Evolutionary conservation across 2,329 filamentous ascomycete species (phyloP), one percentile per base, ranked within the genome.

Genomic region (Trematosphaeria pertusa): DNA sequence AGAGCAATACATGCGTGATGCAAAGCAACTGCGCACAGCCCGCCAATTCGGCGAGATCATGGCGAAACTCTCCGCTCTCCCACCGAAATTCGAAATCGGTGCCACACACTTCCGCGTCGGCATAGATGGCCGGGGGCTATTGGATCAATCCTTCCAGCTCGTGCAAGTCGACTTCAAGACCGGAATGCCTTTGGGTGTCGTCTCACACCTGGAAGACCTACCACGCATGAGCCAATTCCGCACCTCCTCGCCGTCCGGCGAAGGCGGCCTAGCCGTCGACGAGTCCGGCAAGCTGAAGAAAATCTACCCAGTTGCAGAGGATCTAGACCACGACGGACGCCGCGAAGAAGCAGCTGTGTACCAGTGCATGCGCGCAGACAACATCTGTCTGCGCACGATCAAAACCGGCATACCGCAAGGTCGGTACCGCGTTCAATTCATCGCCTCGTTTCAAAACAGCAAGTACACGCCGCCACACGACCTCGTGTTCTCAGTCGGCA

Each of bases 101-200:
- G 58, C 70, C 5, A 60, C 54, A 0, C 52, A 64, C 11, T 73
- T 73, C 50, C 45, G 56, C 5, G 50, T 69, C 18, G 71, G 70
- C 9, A 65, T 73, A 28, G 45, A 60, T 1, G 67, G 67, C 2
- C 48, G 50, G 9, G 69, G 62, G 5, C 48, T 71, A 8, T 52
- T 63, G 1, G 63, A 69, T 18, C 53, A 65, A 17, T 48, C 50
- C n/a, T 73, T 71, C 51, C 41, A 54, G 2, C 55, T 66, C 17
- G 56, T 65, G 1, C 61, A 73, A 40, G 55, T 73, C 9, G 71
- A 73, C 37, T 72, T 72, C 53, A 72, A 72, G 48, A 73, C 67
- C 0, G 70, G 70, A 0, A 53, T 69, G 48, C 62, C 64, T 2
- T 46, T 70, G 0, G 67, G 66, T 30, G 44, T 64, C 1, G 37